Evolutionary conservation across 2,329 filamentous ascomycete species (phyloP), one percentile per base, ranked within the genome.

Genomic region (Xylariaceae sp.): DNA sequence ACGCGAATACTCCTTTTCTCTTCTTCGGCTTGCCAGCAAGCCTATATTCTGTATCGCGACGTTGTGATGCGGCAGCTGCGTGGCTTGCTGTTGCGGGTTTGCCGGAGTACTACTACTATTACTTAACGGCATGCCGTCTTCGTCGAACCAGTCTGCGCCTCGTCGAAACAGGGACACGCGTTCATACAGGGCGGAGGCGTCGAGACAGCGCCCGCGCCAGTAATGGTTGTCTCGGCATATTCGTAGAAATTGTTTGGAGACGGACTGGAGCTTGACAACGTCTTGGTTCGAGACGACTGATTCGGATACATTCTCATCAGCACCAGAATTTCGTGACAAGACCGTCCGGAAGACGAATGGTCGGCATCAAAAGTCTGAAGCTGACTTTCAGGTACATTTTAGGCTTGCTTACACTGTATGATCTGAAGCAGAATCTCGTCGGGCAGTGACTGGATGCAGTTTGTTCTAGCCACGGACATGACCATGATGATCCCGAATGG

Each of bases 151-250:
- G 41, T 76, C 70, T 0, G 74, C 71, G 32, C 76, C 68, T 65
- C 78, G 75, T 12, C 80, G 77, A 55, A 77, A 78, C 29, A 88
- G 78, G n/a, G 76, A 62, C 6, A 67, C 61, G 4, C 59, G 73
- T 34, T 82, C 78, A 64, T 86, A 80, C 68, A 85, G 86, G 35
- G 77, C 69, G 12, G 89, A 92, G 55, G 84, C 75, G 37, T 85
- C 77, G 68, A 94, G 89, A 68, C 87, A 91, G 66, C 85, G 78
- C 2, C 78, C 73, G 58, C 87, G 86, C 91, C 91, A 96, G 37
- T 92, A 74, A 40, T 77, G 80, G 63, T 87, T 81, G 67, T 95
- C 89, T 54, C 89, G 84, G 40, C 83, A 86, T 42, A 94, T 75
- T 32, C 74, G 71, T 31, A 85, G 78, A 55, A 92, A 81, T 44